phyloP scores from a whole-genome alignment of 345 rosid species.

The Xanthoceras sorbifolium region DNA sequence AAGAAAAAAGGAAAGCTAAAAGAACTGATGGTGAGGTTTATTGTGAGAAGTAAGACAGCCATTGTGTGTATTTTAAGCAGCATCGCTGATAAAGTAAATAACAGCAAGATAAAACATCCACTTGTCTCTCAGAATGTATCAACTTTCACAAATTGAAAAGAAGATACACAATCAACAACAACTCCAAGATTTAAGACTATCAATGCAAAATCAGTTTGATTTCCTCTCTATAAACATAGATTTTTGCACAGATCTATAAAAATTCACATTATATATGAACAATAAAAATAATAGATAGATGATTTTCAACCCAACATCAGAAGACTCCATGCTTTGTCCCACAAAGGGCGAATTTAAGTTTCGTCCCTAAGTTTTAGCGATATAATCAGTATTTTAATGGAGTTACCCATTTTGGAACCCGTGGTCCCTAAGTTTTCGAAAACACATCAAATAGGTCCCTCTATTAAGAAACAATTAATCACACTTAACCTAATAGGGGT shows the following conservation, averaged over 20 bases:
- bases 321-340: not conserved
- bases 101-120: not conserved
- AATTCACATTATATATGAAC: not conserved
- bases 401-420: no score
- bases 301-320: not conserved
- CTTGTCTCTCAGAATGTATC: not conserved
- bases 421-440: no score
- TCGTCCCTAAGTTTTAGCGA: no score
- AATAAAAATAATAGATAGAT: not conserved
- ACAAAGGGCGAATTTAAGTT: no score
- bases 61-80: no score
- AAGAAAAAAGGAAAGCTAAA: not conserved
- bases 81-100: not conserved
- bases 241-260: no score
- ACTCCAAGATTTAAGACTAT: not conserved
- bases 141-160: not conserved
- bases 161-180: conserved; percentile 1
- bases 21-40: not conserved
- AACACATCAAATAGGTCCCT: no score
- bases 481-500: no score
- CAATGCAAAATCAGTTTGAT: not conserved
- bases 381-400: no score
- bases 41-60: not conserved
- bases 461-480: no score
- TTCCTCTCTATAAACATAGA: no score